Evolutionary conservation across 345 rosid genomes (phyloP), one percentile per base, ranked within the genome.

Genomic region (Cardamine occulta): DNA sequence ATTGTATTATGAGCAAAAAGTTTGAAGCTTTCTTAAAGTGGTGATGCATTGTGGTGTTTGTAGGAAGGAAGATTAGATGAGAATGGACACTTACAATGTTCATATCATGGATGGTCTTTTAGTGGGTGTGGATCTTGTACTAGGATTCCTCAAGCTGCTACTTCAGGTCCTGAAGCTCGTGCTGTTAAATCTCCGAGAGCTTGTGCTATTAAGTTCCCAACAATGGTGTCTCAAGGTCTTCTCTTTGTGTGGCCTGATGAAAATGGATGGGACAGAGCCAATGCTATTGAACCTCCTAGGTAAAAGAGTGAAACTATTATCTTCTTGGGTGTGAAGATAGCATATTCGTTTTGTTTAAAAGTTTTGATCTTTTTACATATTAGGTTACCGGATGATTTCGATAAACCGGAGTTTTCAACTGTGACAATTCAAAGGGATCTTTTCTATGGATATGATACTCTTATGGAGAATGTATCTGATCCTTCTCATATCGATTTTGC

Each of bases 231-330:
- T 82, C 97, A 95, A 80, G 97, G 97, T 68, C 80, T 95, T 81
- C 97, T 95, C 72, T 95, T 92, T 74, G 97, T 95, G 66, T 95
- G 97, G 99, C 99, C 99, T 14, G 96, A 95, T 63, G 93, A 90
- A 81, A 84, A 90, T 71, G 97, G 97, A 8, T 78, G 79, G 85
- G 97, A 90, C 75, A 92, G 87, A 83, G 99, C 99, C 51, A 82
- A 75, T 55, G 87, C 99, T 9, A 75, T 86, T 59, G 79, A 84
- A 63, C 93, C 97, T 18, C 88, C 96, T 24, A 86, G 82, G 97
- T 88, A 86, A 82, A 82, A 2, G 8, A 56, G 29, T 6, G 2
- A 29, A 53, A 5, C 2, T 2, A 14, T 58, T 35, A 42, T 60
- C 39, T 51, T 75, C 51, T 19, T 4, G 8, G 49, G 2, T 3